These are phyloP conservation scores for Fusarium concolor DNA, from an alignment of 2,329 filamentous ascomycete genomes.

Conservation along the genomic window DNA sequence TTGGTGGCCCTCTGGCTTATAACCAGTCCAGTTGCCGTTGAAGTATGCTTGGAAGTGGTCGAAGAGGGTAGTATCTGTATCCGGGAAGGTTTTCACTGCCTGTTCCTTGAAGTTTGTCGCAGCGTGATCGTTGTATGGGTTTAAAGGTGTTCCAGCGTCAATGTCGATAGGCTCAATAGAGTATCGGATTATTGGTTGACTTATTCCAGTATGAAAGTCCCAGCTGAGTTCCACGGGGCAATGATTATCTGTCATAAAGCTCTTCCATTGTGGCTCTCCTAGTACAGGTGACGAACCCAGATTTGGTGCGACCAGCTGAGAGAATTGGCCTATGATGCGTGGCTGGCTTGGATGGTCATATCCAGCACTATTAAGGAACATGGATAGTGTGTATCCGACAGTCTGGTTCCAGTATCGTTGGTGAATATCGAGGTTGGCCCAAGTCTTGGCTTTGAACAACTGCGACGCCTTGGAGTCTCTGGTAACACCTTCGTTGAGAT, in stretches of 20 bases:
- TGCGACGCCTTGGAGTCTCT: neutral
- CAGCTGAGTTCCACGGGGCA: conserved; percentile 55
- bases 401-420: conserved; percentile 8
- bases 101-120: neutral
- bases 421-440: neutral
- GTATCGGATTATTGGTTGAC: conserved; percentile 47
- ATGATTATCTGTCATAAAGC: conserved; percentile 56
- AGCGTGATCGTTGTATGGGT: conserved; percentile 42
- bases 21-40: neutral
- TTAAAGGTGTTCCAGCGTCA: conserved; percentile 43
- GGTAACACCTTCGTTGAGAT: too few species aligned
- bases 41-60: neutral
- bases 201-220: conserved; percentile 45
- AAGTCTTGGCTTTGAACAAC: neutral
- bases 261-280: conserved; percentile 43
- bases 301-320: neutral
- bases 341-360: neutral
- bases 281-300: neutral
- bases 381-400: neutral
- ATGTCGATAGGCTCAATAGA: conserved; percentile 50
- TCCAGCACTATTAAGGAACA: neutral
- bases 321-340: conserved; percentile 4
- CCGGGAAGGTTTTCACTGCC: conserved; percentile 5
- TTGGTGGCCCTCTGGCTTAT: neutral
- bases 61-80: neutral